These are phyloP conservation scores for Porpolomopsis calyptriformis DNA, from an alignment of 768 basidiomycete genomes.

Conservation along the genomic window DNA sequence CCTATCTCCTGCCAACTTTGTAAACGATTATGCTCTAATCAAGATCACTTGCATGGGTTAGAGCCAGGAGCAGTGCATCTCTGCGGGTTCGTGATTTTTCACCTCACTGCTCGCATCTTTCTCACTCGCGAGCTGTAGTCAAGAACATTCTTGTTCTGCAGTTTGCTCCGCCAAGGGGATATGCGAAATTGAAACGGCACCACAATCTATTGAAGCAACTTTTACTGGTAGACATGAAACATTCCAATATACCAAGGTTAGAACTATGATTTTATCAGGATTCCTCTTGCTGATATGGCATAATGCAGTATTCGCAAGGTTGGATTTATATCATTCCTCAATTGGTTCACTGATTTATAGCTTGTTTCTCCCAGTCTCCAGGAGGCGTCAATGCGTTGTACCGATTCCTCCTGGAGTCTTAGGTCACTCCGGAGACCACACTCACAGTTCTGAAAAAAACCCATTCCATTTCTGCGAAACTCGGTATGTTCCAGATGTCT, in stretches of 20 bases:
- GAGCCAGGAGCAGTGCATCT: slow-evolving; percentile 33
- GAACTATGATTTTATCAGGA: background rate
- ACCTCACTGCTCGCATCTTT: background rate
- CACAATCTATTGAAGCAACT: slow-evolving; percentile 50
- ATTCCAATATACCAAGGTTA: slow-evolving; percentile 56
- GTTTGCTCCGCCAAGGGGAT: slow-evolving; percentile 37
- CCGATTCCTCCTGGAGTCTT: slow-evolving; percentile 32
- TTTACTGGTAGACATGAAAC: slow-evolving; percentile 51
- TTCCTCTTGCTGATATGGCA: background rate
- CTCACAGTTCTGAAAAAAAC: slow-evolving; percentile 33
- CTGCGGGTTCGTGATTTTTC: slow-evolving; percentile 37
- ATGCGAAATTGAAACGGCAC: slow-evolving; percentile 49
- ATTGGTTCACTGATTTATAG: background rate
- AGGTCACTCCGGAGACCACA: slow-evolving; percentile 38
- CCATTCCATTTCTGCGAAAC: slow-evolving; percentile 47
- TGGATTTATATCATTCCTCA: background rate
- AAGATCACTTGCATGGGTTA: slow-evolving; percentile 45
- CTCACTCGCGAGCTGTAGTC: slow-evolving; percentile 23
- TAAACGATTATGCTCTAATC: slow-evolving; percentile 37
- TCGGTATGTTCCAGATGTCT: slow-evolving; percentile 20
- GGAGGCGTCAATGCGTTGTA: slow-evolving; percentile 39
- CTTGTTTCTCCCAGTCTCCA: slow-evolving; percentile 27
- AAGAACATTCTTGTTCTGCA: slow-evolving; percentile 38
- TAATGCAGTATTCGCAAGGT: slow-evolving; percentile 44
- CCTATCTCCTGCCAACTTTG: slow-evolving; percentile 47